Conservation (phyloP, 371 early-diverging fungal species). For the Umbelopsis sp. region DNA sequence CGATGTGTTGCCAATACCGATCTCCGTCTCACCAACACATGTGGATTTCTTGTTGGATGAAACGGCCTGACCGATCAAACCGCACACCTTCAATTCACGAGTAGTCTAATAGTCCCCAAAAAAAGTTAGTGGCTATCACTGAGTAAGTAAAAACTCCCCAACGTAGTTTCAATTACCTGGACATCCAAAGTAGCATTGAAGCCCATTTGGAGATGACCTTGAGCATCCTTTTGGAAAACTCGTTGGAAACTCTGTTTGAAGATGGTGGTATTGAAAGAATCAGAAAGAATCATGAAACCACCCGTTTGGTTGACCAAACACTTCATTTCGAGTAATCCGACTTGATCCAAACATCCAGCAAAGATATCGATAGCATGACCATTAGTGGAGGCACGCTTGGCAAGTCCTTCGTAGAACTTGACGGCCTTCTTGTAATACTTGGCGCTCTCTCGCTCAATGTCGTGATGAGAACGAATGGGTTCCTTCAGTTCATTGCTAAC, state of each 20-base stretch:
- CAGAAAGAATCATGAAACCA: conserved; percentile 96
- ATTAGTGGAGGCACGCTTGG: conserved; percentile 81
- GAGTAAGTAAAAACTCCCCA: too few relatives aligned
- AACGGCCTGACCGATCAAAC: conserved; percentile 94
- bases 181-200: conserved; percentile 99
- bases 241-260: conserved; percentile 97
- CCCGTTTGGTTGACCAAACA: conserved; percentile 91
- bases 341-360: conserved; percentile 57
- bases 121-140: too few relatives aligned
- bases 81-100: conserved; percentile 93
- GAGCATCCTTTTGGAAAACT: conserved; percentile 88
- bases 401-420: conserved; percentile 94
- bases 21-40: conserved; percentile 97
- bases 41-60: conserved; percentile 89
- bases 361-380: conserved; percentile 58
- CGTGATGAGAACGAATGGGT: conserved; percentile 96
- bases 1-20: conserved; percentile 95
- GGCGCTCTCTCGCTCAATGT: conserved; percentile 95
- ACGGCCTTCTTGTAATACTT: conserved; percentile 91
- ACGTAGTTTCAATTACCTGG: conserved; percentile 47
- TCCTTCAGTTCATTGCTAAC: conserved; percentile 94
- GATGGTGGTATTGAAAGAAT: conserved; percentile 94
- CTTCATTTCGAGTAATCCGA: conserved; percentile 96
- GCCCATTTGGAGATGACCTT: conserved; percentile 90
- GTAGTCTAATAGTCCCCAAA: conserved; percentile 64